Percentiles rank a stretch among this genome's conserved stretches.
Evolutionary conservation across 2,329 filamentous ascomycete species (phyloP).

Genomic region (Fusarium begoniae): DNA sequence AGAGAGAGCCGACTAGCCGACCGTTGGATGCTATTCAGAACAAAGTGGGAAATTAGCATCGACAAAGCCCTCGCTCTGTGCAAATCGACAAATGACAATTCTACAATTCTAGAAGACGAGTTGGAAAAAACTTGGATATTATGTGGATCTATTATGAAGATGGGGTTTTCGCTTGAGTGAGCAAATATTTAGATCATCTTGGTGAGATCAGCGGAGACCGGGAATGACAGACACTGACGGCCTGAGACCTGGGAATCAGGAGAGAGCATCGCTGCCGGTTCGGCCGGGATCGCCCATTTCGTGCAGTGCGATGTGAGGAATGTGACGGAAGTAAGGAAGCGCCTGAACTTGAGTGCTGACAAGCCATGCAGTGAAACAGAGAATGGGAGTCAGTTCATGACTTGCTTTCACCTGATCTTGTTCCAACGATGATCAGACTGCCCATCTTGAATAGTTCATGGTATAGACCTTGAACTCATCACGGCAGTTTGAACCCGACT

Average conservation of each 20-base stretch:
- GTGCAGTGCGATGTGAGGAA: slow-evolving; percentile 21
- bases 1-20: not conserved
- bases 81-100: not conserved
- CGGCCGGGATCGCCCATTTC: slow-evolving; percentile 28
- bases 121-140: slow-evolving; percentile 25
- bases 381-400: not conserved
- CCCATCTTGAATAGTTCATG: not conserved
- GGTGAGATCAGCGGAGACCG: slow-evolving; percentile 15
- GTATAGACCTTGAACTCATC: not conserved
- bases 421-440: not conserved
- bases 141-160: slow-evolving; percentile 25
- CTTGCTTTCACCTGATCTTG: not conserved
- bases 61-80: not conserved
- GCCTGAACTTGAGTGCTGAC: not conserved
- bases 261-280: slow-evolving; percentile 5
- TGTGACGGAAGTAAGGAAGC: slow-evolving; percentile 21
- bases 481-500: not conserved
- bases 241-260: not conserved
- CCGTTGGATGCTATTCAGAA: not conserved
- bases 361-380: slow-evolving; percentile 15
- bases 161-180: slow-evolving; percentile 9
- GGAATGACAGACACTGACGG: not conserved
- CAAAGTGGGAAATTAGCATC: not conserved
- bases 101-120: not conserved
- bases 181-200: slow-evolving; percentile 13